Evolutionary conservation across 805 yeast genomes (phyloP), one percentile per base, ranked within the genome.

Genomic region (Starmerella geochares): DNA sequence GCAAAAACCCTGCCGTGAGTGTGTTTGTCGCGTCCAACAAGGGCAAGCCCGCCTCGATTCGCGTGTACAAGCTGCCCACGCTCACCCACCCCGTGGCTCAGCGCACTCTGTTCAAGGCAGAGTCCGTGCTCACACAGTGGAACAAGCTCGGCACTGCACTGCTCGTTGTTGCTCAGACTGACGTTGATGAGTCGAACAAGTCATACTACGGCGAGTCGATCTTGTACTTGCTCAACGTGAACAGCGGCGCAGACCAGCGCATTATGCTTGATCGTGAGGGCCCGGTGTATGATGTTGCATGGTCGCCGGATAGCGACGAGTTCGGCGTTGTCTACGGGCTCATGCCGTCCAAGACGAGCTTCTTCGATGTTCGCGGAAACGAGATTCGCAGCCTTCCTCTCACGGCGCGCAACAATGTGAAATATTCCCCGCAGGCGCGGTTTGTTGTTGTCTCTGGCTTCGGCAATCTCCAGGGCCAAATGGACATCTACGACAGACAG

Each of bases 201-300:
- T 83, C 94, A 1, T 92, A 92, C 70, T 92, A 92, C 64, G 99
- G 99, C 58, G 97, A 92, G 71, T 86, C 95, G 47, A 86, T 90
- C 53, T 72, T 92, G 58, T 92, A 90, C 65, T 67, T 92, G 53
- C 74, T 94, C 58, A 95, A 95, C 53, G 84, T 92, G 58, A 87
- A 94, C 31, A 78, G 88, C 35, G 88, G 86, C 61, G 50, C 53
- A 17, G 95, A 90, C 62, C 83, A 87, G 49, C 76, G 95, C 62
- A 88, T 92, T 60, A 76, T 80, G 51, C 77, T 92, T 60, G 86
- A 85, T 55, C 81, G 85, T 60, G 95, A 87, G 62, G 97, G 97
- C 28, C 97, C 99, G 40, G 87, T 92, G 59, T 96, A 92, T 69
- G 98, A 92, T 67, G 85, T 90, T 54, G 81, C 92, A 20, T 92